A percentile compares a stretch with the other conserved stretches of the same genome.
phyloP scores from a whole-genome alignment of 2,329 filamentous ascomycete genomes.

The Phoma sp. region DNA sequence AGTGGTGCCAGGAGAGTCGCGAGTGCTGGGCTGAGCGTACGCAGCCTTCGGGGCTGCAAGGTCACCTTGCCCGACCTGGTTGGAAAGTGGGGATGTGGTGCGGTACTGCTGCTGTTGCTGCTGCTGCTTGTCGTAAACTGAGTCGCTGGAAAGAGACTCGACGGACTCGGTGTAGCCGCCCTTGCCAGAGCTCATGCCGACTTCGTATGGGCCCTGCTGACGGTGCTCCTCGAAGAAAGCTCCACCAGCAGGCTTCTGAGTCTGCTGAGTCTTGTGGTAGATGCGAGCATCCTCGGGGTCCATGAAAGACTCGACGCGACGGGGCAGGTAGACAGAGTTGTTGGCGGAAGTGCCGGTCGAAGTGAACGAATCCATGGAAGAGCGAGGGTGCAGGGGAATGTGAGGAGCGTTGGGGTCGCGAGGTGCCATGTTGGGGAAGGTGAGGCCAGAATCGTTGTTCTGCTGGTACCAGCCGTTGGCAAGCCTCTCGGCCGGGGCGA shows the following conservation, averaged over 20 bases:
- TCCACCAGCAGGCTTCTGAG: slow-evolving; percentile 53
- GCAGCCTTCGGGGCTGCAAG: slow-evolving; percentile 41
- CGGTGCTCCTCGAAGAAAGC: slow-evolving; percentile 48
- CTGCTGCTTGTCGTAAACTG: slow-evolving; percentile 38
- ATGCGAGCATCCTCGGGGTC: slow-evolving; percentile 76
- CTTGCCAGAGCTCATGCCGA: slow-evolving; percentile 32
- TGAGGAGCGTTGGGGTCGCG: slow-evolving; percentile 55
- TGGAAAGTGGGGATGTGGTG: slow-evolving; percentile 40
- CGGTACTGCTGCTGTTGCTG: slow-evolving; percentile 30
- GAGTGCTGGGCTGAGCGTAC: slow-evolving; percentile 29
- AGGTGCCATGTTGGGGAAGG: slow-evolving; percentile 57
- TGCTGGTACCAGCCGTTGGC: slow-evolving; percentile 73
- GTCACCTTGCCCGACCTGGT: slow-evolving; percentile 29
- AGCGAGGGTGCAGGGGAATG: slow-evolving; percentile 59
- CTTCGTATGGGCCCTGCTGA: slow-evolving; percentile 34
- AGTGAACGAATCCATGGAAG: slow-evolving; percentile 71
- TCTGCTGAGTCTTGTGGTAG: slow-evolving; percentile 70
- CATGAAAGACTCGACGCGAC: slow-evolving; percentile 77
- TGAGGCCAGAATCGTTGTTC: slow-evolving; percentile 69
- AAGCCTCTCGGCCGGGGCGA: slow-evolving; percentile 72
- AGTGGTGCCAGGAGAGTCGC: slow-evolving; percentile 16
- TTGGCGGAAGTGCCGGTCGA: slow-evolving; percentile 61
- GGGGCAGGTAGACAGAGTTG: slow-evolving; percentile 69
- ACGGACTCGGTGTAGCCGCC: slow-evolving; percentile 42
- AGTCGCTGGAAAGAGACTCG: slow-evolving; percentile 46